A percentile compares a stretch with the other conserved stretches of the same genome.
Evolutionary conservation across 75 land plant species (phyloP).

Genomic region (Pinus tabuliformis): DNA sequence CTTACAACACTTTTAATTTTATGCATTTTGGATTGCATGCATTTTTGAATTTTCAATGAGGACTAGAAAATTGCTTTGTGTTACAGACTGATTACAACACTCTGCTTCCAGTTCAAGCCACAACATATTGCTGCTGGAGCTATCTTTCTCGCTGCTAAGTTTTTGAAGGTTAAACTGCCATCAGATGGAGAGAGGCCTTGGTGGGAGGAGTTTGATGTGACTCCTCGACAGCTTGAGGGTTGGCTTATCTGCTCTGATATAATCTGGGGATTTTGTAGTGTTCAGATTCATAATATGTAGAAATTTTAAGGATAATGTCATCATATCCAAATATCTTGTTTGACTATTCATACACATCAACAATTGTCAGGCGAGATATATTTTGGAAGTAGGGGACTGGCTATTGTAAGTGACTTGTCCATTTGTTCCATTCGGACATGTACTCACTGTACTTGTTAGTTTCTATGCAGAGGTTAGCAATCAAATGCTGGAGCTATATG

Average conservation of each 20-base stretch:
- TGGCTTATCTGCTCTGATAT: slow-evolving; percentile 4
- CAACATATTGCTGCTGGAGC: slow-evolving; percentile 55
- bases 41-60: neutral
- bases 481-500: slow-evolving; percentile 49
- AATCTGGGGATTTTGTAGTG: neutral
- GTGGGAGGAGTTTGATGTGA: slow-evolving; percentile 52
- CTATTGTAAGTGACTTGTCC: neutral
- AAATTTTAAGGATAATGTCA: neutral
- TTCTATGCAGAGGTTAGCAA: slow-evolving; percentile 36
- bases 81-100: slow-evolving; percentile 40
- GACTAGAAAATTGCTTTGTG: neutral
- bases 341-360: no score
- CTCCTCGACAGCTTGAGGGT: slow-evolving; percentile 47
- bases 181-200: slow-evolving; percentile 39
- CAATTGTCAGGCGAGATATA: neutral
- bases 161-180: slow-evolving; percentile 38
- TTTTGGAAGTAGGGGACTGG: neutral
- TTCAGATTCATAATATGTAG: neutral
- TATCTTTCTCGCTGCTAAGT: slow-evolving; percentile 42
- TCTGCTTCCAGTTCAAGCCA: slow-evolving; percentile 52
- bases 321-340: neutral
- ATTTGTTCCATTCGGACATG: neutral
- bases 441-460: neutral
- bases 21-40: neutral
- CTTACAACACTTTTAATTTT: neutral